Conservation (phyloP, 176 grass and related monocot species). For the Oryza officinalis region DNA sequence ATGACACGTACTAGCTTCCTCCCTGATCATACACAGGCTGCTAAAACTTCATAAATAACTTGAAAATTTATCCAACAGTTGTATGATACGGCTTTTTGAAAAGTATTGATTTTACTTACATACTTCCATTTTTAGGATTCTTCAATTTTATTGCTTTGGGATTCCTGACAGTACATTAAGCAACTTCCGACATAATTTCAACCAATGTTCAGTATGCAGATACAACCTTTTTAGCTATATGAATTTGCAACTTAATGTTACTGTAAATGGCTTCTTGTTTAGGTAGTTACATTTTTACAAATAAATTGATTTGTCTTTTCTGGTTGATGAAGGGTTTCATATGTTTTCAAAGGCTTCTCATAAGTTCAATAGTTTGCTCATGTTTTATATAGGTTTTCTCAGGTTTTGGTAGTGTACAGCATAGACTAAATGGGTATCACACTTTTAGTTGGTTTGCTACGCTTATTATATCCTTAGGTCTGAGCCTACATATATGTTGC, state of each 20-base stretch:
- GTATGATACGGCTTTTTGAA: neutral
- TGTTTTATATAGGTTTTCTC: constrained; percentile 3
- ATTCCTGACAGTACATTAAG: neutral
- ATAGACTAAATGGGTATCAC: neutral
- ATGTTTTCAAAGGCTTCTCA: neutral
- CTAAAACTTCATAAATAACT: neutral
- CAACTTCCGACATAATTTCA: neutral
- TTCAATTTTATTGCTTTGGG: neutral
- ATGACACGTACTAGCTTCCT: neutral
- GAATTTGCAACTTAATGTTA: constrained; percentile 27
- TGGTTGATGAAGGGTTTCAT: neutral
- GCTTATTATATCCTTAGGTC: neutral
- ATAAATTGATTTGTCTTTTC: neutral
- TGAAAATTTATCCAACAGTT: neutral
- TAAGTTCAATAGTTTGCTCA: neutral
- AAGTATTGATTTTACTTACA: neutral
- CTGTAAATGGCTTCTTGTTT: neutral
- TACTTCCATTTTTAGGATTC: neutral
- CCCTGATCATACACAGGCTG: neutral
- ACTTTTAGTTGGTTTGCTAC: constrained; percentile 23
- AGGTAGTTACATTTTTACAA: neutral
- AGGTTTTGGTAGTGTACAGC: neutral
- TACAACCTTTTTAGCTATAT: neutral
- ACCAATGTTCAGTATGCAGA: neutral
- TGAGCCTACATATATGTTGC: neutral